Evolutionary conservation across 2,329 filamentous ascomycete species (phyloP), one percentile per base, ranked within the genome.

Genomic region (Cryoendolithus antarcticus): DNA sequence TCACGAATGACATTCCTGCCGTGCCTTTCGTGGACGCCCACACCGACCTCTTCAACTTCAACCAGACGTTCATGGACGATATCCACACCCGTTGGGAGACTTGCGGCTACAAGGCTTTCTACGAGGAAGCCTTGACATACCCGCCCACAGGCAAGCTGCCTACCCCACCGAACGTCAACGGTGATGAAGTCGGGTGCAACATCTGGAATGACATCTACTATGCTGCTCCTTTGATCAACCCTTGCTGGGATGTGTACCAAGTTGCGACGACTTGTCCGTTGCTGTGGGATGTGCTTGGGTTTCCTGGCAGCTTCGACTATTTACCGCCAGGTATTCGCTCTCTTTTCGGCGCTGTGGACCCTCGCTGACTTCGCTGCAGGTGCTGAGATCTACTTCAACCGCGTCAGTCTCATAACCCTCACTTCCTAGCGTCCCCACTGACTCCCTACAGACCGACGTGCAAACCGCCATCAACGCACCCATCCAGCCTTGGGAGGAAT

Each of bases 231-330:
- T 53, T 63, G 1, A 59, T 74, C 28, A 91, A 91, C 62, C 84
- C 84, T 0, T 91, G 85, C 64, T 93, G 82, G 61, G 76, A 86
- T 56, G 64, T 83, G 8, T 91, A 89, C 61, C 74, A 82, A 37
- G 72, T 89, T 9, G 74, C 74, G 2, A 77, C 75, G 4, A 81
- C 77, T 9, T 91, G 84, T 55, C 84, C 84, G 0, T 48, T 77
- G 2, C 64, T 74, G 2, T 84, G 75, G 70, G 77, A 86, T 42
- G 73, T 81, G 0, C 65, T 88, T 2, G 75, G 75, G 10, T 80
- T 80, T 59, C 77, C 80, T 0, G 77, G 78, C n/a, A 68, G 70
- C 2, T 65, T 76, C 39, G 56, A 59, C 12, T 89, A 86, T 58
- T 51, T 72, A 0, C 80, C 82, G 0, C n/a, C n/a, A n/a, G n/a